phyloP scores from a whole-genome alignment of 2,329 filamentous ascomycete species.

The Pseudocercospora eumusae region DNA sequence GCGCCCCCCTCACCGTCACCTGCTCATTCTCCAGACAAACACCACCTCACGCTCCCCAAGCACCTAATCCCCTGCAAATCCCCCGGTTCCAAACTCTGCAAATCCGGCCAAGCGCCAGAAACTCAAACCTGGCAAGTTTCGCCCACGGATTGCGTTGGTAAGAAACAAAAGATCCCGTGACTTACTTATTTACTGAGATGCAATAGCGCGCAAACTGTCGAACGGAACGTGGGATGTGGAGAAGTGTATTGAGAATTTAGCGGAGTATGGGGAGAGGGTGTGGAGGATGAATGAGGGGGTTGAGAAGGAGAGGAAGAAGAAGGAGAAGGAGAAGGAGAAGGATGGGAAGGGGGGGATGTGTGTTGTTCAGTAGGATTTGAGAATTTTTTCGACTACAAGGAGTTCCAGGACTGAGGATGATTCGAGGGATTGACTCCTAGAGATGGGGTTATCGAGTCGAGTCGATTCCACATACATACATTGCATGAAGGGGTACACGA shows the following conservation, averaged over 20 bases:
- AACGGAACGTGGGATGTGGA: background rate
- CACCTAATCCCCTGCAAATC: background rate
- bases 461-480: background rate
- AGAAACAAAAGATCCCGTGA: too few species aligned
- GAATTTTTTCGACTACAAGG: background rate
- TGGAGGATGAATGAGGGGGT: background rate
- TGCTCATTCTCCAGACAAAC: background rate
- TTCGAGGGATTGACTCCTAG: background rate
- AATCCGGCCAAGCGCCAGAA: background rate
- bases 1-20: background rate
- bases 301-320: background rate
- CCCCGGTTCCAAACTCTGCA: slow-evolving; percentile 1
- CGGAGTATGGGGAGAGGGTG: background rate
- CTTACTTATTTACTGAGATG: too few species aligned
- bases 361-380: slow-evolving; percentile 2
- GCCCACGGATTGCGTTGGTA: background rate
- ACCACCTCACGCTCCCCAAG: background rate
- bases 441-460: background rate
- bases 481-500: background rate
- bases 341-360: background rate
- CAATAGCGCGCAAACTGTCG: background rate
- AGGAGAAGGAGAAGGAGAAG: background rate
- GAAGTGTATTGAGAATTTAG: background rate
- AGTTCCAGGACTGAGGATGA: background rate
- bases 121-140: background rate